A percentile compares a stretch with the other conserved stretches of the same genome.
Evolutionary conservation across 2,329 filamentous ascomycete species (phyloP).

Genomic region (Clarireedia monteithiana): DNA sequence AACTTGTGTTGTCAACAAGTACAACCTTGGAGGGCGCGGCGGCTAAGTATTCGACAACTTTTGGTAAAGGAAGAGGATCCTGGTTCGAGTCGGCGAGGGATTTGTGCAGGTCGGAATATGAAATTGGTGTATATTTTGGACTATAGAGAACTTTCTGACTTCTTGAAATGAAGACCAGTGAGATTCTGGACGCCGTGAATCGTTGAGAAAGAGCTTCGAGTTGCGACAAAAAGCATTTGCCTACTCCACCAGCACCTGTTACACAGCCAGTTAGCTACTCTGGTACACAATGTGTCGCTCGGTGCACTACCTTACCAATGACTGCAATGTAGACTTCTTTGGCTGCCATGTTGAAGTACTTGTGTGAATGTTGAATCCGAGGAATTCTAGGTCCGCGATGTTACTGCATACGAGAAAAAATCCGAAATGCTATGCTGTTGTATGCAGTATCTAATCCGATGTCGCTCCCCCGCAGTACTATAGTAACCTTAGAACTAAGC

Average conservation of each 20-base stretch:
- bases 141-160: conserved; percentile 77
- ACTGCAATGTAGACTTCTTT: conserved; percentile 37
- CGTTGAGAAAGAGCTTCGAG: conserved; percentile 60
- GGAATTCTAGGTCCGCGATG: too few relatives aligned
- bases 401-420: too few relatives aligned
- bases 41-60: conserved; percentile 71
- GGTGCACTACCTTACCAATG: conserved; percentile 31
- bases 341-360: conserved; percentile 18
- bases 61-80: conserved; percentile 56
- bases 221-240: conserved; percentile 83
- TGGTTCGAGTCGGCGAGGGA: conserved; percentile 57
- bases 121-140: conserved; percentile 61
- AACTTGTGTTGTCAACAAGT: conserved; percentile 93
- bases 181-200: conserved; percentile 57
- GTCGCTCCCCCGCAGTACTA: too few relatives aligned
- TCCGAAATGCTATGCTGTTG: too few relatives aligned
- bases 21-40: conserved; percentile 71
- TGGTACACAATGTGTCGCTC: conserved; percentile 17
- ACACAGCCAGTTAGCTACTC: conserved; percentile 29
- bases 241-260: conserved; percentile 82
- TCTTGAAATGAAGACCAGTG: conserved; percentile 77
- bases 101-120: conserved; percentile 51
- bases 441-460: too few relatives aligned
- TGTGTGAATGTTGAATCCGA: too few relatives aligned
- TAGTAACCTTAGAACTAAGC: too few relatives aligned